These are phyloP conservation scores for Pseudotsuga menziesii DNA, from an alignment of 75 land plant genomes.

Conservation along the genomic window DNA sequence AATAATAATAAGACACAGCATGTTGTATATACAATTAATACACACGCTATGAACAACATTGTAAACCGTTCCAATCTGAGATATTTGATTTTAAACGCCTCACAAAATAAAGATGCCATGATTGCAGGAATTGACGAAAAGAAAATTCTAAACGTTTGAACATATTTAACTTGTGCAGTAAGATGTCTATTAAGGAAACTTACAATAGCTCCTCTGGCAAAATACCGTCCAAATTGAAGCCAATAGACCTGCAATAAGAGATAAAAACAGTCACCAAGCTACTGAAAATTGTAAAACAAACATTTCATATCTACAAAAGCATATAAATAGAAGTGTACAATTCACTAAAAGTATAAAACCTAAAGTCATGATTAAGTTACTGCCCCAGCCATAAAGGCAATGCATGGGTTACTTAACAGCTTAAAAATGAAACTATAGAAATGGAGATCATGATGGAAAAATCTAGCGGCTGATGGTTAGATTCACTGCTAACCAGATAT, in stretches of 20 bases:
- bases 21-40: no score
- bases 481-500: not conserved
- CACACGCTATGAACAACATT: no score
- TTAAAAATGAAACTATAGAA: not conserved
- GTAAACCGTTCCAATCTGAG: no score
- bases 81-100: no score
- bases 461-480: not conserved
- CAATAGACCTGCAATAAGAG: conserved; percentile 78
- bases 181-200: conserved; percentile 21
- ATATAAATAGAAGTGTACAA: not conserved
- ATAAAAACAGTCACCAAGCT: not conserved
- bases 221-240: conserved; percentile 99
- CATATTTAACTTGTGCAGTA: not conserved
- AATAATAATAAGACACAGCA: no score
- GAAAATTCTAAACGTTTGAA: no score
- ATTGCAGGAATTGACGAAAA: no score
- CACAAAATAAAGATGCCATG: no score
- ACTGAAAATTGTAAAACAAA: not conserved
- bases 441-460: not conserved
- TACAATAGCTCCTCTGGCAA: conserved; percentile 94
- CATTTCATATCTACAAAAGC: not conserved
- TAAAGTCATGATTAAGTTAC: not conserved
- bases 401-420: not conserved
- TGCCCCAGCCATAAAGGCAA: not conserved
- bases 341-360: not conserved